phyloP scores from a whole-genome alignment of 1,139 yeast genomes.

The Pneumocystis jirovecii region DNA sequence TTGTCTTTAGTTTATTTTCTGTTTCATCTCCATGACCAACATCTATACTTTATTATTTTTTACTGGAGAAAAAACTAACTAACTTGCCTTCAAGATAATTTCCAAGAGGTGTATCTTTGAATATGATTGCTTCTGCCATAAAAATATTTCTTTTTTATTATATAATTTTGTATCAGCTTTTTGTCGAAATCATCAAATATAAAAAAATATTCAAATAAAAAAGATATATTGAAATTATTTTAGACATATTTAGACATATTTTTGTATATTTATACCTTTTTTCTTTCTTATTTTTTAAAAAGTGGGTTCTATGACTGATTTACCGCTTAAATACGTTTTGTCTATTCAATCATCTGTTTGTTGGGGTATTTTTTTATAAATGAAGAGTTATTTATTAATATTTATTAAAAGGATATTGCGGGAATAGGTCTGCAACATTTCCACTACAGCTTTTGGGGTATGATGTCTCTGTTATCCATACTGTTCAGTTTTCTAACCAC shows the following conservation, averaged over 20 bases:
- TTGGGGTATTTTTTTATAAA: conserved; percentile 25
- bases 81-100: background rate
- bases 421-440: conserved; percentile 64
- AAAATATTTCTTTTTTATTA: background rate
- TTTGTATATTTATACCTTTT: background rate
- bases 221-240: background rate
- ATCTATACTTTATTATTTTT: background rate
- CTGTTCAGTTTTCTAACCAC: conserved; percentile 70
- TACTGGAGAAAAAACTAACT: background rate
- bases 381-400: background rate
- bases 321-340: conserved; percentile 24
- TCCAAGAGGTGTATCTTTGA: background rate
- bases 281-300: background rate
- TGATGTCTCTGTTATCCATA: conserved; percentile 71
- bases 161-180: background rate
- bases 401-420: conserved; percentile 49
- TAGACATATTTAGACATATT: background rate
- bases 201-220: background rate
- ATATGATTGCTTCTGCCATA: background rate
- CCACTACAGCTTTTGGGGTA: conserved; percentile 67
- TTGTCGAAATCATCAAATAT: background rate
- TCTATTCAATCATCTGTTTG: conserved; percentile 70
- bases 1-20: background rate
- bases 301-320: background rate
- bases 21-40: background rate